Evolutionary conservation across 106 monocot genomes (phyloP).

Genomic region (Apostasia ramifera): DNA sequence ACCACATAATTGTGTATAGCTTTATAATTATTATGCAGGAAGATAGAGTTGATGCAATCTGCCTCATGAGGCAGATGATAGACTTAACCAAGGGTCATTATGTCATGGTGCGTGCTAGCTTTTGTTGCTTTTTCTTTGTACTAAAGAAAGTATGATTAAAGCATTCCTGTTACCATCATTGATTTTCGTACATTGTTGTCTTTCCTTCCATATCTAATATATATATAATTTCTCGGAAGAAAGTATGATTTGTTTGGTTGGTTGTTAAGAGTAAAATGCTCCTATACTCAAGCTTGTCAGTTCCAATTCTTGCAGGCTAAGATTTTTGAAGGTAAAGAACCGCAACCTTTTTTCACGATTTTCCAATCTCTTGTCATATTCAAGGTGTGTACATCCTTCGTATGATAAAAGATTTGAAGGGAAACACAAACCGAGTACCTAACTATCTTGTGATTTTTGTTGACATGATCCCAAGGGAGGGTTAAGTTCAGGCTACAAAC

Average conservation of each 20-base stretch:
- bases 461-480: slow-evolving; percentile 35
- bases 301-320: slow-evolving; percentile 28
- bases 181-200: too few relatives aligned
- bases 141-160: too few relatives aligned
- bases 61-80: slow-evolving; percentile 18
- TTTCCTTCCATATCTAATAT: too few relatives aligned
- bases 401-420: background rate
- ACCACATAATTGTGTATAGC: background rate
- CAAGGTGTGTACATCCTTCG: slow-evolving; percentile 20
- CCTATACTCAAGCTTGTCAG: background rate
- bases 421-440: background rate
- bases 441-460: background rate
- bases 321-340: slow-evolving; percentile 45
- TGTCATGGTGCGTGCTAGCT: slow-evolving; percentile 26
- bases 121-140: background rate
- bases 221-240: too few relatives aligned
- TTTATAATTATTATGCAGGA: slow-evolving; percentile 25
- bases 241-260: too few relatives aligned
- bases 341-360: slow-evolving; percentile 36
- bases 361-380: slow-evolving; percentile 29
- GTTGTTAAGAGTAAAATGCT: too few relatives aligned
- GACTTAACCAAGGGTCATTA: slow-evolving; percentile 28
- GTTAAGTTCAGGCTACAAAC: slow-evolving; percentile 28
- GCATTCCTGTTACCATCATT: too few relatives aligned
- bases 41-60: slow-evolving; percentile 26